Base-by-base conservation (phyloP, 2,329 filamentous ascomycete species). In the Hymenoscyphus scutula region DNA sequence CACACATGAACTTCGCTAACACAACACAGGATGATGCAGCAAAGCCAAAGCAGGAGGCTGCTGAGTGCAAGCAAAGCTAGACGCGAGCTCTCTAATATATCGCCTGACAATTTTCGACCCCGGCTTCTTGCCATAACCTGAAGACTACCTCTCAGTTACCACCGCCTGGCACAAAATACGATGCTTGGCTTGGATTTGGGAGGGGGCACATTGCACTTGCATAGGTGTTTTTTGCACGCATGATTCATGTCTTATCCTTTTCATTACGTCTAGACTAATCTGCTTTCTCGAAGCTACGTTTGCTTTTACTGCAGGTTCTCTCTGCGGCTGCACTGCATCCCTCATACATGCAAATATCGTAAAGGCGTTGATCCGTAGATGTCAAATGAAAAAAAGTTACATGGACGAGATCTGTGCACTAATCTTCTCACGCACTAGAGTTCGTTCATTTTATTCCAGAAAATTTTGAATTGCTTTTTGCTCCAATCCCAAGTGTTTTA, bases 31-130 rank as follows among this genome's bases (percentile, higher is more conserved):
- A 96, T 75, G 91, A 93, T 75, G 87, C 86, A 68, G 88, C 89
- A 71, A 96, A 94, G 84, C 92, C 92, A 63, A 96, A 96, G 84
- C 92, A 95, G 80, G 92, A 96, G 80, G 88, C 92, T 70, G 91
- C 92, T 70, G 92, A 97, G 82, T 97, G 92, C 87, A 97, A 97
- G 84, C 92, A 96, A 81, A 96, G 91, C 81, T 96, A 86, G 83
- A 70, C 61, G 55, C 37, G 30, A 37, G 41, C 6, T 38, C 1
- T 54, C 17, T 57, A 19, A 32, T 57, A 54, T 38, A 27, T 61
- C 29, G 34, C 32, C 27, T 56, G 29, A 53, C 25, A 29, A 55
- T 60, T 29, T 53, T 29, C 37, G 34, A 13, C 53, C 34, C 27
- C 32, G 34, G 41, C 56, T 45, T 55, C 30, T 54, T 27, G 48